phyloP scores from a whole-genome alignment of 176 grass and related monocot genomes.

The Avena insularis region DNA sequence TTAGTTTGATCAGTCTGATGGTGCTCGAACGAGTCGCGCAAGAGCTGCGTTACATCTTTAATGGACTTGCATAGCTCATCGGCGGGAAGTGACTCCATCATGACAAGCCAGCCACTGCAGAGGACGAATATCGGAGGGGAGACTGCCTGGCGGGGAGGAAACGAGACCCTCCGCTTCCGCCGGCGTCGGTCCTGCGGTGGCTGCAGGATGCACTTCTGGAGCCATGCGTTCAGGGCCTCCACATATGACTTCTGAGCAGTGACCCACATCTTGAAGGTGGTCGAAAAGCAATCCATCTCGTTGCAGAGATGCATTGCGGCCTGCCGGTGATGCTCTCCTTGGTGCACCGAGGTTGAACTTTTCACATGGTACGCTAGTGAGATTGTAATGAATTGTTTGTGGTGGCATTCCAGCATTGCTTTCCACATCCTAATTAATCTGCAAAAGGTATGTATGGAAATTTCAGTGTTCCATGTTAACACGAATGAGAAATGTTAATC shows the following conservation, averaged over 20 bases:
- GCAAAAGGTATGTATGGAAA: background rate
- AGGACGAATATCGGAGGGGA: constrained; percentile 91
- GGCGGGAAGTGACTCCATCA: constrained; percentile 50
- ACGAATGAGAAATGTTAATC: background rate
- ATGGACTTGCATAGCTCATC: constrained; percentile 70
- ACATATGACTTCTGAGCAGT: constrained; percentile 66
- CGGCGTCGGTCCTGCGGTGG: constrained; percentile 63
- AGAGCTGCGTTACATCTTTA: constrained; percentile 46
- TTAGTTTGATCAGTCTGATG: constrained; percentile 45
- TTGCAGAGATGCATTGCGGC: constrained; percentile 57
- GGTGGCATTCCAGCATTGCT: constrained; percentile 94
- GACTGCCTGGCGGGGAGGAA: constrained; percentile 84
- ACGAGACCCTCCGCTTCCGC: constrained; percentile 57
- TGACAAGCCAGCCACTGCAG: constrained; percentile 66
- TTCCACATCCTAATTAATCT: constrained; percentile 99
- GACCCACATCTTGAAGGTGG: constrained; percentile 70
- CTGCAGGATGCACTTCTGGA: constrained; percentile 91
- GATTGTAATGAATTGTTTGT: constrained; percentile 94
- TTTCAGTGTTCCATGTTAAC: constrained; percentile 18
- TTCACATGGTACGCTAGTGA: constrained; percentile 87
- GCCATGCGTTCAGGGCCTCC: constrained; percentile 67
- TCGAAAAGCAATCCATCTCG: constrained; percentile 71
- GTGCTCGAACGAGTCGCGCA: constrained; percentile 55
- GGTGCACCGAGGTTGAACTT: constrained; percentile 44
- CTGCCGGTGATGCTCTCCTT: constrained; percentile 56